Percentiles rank a stretch among this genome's conserved stretches.
Conservation (phyloP, 2,329 filamentous ascomycete genomes). For the Trichoderma sp. region DNA sequence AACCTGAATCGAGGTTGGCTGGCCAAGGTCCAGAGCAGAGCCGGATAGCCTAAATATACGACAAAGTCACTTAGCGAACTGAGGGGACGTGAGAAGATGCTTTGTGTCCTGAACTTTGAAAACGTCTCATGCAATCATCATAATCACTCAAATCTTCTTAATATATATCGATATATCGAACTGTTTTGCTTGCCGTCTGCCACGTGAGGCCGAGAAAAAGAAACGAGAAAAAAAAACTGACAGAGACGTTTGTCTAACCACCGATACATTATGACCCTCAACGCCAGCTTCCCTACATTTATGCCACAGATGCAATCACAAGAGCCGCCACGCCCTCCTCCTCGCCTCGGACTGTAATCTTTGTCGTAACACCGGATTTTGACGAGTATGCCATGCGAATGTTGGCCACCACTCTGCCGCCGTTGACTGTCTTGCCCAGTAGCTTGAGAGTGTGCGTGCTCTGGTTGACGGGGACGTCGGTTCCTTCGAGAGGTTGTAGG, state of each 20-base stretch:
- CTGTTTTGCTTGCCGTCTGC: conserved; percentile 12
- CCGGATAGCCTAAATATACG: background rate
- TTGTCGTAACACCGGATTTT: conserved; percentile 92
- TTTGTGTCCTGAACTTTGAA: background rate
- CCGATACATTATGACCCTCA: conserved; percentile 40
- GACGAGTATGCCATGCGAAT: conserved; percentile 93
- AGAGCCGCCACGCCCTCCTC: conserved; percentile 87
- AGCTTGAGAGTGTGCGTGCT: conserved; percentile 94
- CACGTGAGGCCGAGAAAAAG: background rate
- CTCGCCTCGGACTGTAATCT: conserved; percentile 89
- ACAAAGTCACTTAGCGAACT: background rate
- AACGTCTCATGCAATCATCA: background rate
- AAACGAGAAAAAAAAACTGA: conserved; percentile 2
- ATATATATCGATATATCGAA: background rate
- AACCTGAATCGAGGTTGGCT: background rate
- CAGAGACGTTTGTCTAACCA: conserved; percentile 31
- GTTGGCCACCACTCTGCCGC: conserved; percentile 82
- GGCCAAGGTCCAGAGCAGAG: background rate
- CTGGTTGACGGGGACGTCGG: conserved; percentile 83
- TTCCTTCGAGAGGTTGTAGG: conserved; percentile 90
- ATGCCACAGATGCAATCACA: conserved; percentile 82
- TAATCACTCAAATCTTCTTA: background rate
- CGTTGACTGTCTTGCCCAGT: conserved; percentile 90
- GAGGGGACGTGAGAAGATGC: background rate
- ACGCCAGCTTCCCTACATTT: conserved; percentile 43